Conservation (phyloP, 139 green algal genomes). For the Chlorella sp. region DNA sequence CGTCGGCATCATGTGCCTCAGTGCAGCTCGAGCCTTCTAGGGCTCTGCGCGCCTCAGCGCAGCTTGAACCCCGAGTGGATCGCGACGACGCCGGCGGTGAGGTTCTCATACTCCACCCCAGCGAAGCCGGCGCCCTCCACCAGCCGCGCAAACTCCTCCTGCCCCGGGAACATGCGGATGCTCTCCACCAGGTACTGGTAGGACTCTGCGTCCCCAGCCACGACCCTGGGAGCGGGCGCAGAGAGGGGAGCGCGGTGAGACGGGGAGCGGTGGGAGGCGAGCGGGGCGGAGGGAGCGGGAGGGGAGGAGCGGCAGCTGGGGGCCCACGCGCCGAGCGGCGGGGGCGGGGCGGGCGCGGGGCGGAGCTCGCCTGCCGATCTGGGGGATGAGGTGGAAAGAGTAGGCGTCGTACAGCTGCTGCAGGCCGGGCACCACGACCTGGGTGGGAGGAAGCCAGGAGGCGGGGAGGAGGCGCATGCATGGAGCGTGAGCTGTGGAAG, state of each 20-base stretch:
- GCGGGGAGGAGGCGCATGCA: too few species aligned
- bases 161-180: slow-evolving; percentile 93
- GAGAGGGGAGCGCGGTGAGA: neutral
- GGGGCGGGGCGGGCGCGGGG: too few species aligned
- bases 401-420: slow-evolving; percentile 92
- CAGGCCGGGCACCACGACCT: slow-evolving; percentile 64
- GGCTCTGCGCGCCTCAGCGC: too few species aligned
- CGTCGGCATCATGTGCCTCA: too few species aligned
- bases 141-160: slow-evolving; percentile 74
- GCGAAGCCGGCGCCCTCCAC: slow-evolving; percentile 85
- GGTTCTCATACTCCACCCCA: slow-evolving; percentile 82
- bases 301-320: neutral
- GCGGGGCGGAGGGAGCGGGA: neutral
- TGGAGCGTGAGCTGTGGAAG: too few species aligned
- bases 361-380: slow-evolving; percentile 71
- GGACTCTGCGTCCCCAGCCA: slow-evolving; percentile 82
- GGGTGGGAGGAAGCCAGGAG: too few species aligned
- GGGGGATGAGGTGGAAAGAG: slow-evolving; percentile 94
- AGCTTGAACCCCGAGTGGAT: slow-evolving; percentile 96
- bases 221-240: slow-evolving; percentile 37
- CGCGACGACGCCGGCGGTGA: slow-evolving; percentile 90
- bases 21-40: too few species aligned
- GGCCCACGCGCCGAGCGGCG: too few species aligned
- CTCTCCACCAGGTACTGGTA: slow-evolving; percentile 99
- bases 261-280: neutral